Conservation (phyloP, 768 basidiomycete species). For the Mycena metata region DNA sequence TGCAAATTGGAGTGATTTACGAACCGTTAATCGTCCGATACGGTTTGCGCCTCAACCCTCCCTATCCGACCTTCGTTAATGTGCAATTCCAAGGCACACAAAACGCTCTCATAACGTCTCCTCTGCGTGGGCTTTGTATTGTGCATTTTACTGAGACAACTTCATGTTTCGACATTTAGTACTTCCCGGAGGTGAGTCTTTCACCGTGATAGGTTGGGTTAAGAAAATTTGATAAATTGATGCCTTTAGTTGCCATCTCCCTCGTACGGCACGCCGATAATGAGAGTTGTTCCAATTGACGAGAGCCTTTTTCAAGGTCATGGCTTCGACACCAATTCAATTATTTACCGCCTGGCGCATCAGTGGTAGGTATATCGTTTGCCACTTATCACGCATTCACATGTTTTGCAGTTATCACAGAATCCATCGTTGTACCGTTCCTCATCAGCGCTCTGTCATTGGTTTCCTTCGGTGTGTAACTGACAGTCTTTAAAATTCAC, state of each 20-base stretch:
- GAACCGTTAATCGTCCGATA: slow-evolving; percentile 35
- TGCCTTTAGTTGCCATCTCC: slow-evolving; percentile 15
- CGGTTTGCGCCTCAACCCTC: slow-evolving; percentile 9
- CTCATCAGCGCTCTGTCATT: slow-evolving; percentile 28
- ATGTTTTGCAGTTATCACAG: slow-evolving; percentile 26
- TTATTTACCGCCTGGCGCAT: slow-evolving; percentile 37
- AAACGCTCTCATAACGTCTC: slow-evolving; percentile 25
- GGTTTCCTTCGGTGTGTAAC: slow-evolving; percentile 28
- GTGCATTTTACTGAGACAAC: neutral
- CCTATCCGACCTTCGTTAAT: neutral
- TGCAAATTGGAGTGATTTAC: slow-evolving; percentile 33
- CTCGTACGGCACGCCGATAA: slow-evolving; percentile 2
- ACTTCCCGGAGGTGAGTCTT: slow-evolving; percentile 29
- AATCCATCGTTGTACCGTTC: slow-evolving; percentile 17
- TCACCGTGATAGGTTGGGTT: too few relatives aligned
- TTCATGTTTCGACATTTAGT: slow-evolving; percentile 17
- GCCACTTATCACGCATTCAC: neutral
- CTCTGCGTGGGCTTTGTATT: slow-evolving; percentile 17
- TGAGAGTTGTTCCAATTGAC: neutral
- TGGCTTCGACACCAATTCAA: slow-evolving; percentile 33
- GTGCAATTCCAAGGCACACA: slow-evolving; percentile 9
- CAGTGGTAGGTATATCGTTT: slow-evolving; percentile 4
- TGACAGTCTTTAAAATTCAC: neutral
- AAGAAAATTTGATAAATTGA: neutral
- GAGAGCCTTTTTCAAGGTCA: neutral